Evolutionary conservation across 805 yeast species (phyloP).

Genomic region (Candida wancherniae): DNA sequence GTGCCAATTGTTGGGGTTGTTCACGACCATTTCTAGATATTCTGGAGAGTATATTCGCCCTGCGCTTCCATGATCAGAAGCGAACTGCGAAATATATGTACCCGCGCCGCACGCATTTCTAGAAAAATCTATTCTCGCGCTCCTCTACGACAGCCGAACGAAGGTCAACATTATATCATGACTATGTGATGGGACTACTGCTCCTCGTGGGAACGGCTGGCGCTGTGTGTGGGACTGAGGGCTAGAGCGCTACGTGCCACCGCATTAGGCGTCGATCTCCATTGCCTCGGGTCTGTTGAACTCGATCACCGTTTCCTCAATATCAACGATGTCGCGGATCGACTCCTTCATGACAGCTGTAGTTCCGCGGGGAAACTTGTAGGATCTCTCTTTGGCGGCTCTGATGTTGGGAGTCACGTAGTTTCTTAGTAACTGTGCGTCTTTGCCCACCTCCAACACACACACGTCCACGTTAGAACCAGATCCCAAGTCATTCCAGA

Average conservation of each 20-base stretch:
- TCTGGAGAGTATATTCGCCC: too few relatives aligned
- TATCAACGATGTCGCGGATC: slow-evolving; percentile 60
- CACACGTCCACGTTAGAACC: slow-evolving; percentile 98
- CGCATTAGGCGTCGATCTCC: slow-evolving; percentile 42
- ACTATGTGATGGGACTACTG: too few relatives aligned
- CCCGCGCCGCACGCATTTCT: slow-evolving; percentile 7
- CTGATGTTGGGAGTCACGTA: slow-evolving; percentile 89
- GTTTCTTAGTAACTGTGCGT: slow-evolving; percentile 80
- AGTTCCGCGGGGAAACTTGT: slow-evolving; percentile 89
- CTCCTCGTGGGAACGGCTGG: too few relatives aligned
- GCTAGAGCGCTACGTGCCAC: too few relatives aligned
- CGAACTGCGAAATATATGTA: slow-evolving; percentile 1
- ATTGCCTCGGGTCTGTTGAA: slow-evolving; percentile 32
- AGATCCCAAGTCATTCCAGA: slow-evolving; percentile 98
- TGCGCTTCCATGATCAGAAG: too few relatives aligned
- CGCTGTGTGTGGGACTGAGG: too few relatives aligned
- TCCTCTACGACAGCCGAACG: too few relatives aligned
- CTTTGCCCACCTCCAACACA: slow-evolving; percentile 91
- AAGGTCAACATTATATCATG: too few relatives aligned
- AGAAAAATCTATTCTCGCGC: slow-evolving; percentile 6
- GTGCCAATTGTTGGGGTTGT: slow-evolving; percentile 99
- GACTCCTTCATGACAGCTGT: slow-evolving; percentile 76
- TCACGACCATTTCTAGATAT: slow-evolving; percentile 68
- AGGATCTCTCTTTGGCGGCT: slow-evolving; percentile 72
- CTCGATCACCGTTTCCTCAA: slow-evolving; percentile 56